Evolutionary conservation across 495 filamentous ascomycete species (phyloP).

Genomic region (Talaromyces ruber): DNA sequence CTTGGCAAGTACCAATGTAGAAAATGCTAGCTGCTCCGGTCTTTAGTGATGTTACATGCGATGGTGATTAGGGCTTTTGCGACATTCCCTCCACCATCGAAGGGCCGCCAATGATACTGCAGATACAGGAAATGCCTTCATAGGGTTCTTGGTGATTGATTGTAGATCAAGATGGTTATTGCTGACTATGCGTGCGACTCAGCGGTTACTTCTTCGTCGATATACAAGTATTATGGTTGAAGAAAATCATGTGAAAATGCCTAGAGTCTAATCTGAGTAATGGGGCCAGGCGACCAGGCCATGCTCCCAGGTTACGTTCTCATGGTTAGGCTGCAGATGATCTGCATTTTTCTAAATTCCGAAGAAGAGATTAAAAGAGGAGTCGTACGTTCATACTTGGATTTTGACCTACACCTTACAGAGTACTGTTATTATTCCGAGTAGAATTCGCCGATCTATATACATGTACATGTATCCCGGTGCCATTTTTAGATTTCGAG

Average conservation of each 20-base stretch:
- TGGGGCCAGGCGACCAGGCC: not conserved
- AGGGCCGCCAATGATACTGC: not conserved
- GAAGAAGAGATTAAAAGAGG: too few species aligned
- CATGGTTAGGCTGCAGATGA: not conserved
- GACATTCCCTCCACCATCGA: not conserved
- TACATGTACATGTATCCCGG: too few species aligned
- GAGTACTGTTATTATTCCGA: too few species aligned
- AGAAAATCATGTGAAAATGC: not conserved
- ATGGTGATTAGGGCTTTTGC: not conserved
- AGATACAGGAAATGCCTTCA: not conserved
- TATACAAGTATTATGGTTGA: not conserved
- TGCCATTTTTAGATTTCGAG: too few species aligned
- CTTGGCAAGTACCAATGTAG: not conserved
- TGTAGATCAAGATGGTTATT: not conserved
- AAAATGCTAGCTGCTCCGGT: constrained; percentile 1
- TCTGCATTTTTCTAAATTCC: not conserved
- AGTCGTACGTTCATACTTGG: too few species aligned
- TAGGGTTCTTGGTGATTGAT: not conserved
- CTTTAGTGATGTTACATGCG: not conserved
- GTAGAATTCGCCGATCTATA: too few species aligned
- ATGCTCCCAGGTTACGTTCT: not conserved
- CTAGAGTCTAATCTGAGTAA: not conserved
- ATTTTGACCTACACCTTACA: too few species aligned
- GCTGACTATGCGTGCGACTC: not conserved
- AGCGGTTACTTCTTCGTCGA: not conserved